Conservation (phyloP, 352 stramenopile genomes). For the Phytophthora foliorum region DNA sequence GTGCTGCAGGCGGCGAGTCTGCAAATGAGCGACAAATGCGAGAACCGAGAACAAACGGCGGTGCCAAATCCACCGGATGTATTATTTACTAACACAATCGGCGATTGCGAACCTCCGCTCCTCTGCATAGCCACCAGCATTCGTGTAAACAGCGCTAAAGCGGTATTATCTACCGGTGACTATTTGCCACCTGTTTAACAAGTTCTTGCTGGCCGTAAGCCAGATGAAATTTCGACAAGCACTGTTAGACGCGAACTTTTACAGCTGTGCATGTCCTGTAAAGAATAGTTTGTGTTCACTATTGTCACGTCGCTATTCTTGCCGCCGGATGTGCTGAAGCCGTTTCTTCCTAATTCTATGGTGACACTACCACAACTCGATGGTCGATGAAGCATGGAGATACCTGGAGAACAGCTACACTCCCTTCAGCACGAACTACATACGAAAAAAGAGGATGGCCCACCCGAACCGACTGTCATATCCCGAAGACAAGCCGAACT, state of each 20-base stretch:
- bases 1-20: constrained; percentile 2
- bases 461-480: constrained; percentile 22
- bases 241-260: too few species aligned
- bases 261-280: neutral
- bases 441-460: constrained; percentile 21
- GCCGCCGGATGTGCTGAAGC: neutral
- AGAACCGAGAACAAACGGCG: neutral
- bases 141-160: neutral
- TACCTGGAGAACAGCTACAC: constrained; percentile 13
- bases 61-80: constrained; percentile 2
- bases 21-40: constrained; percentile 12
- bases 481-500: constrained; percentile 44
- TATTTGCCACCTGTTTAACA: neutral
- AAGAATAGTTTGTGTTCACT: constrained; percentile 4
- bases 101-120: neutral
- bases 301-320: constrained; percentile 27
- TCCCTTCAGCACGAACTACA: constrained; percentile 7
- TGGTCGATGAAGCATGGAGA: constrained; percentile 25
- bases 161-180: neutral
- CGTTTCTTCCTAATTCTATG: constrained; percentile 31
- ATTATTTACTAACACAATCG: neutral
- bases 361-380: neutral
- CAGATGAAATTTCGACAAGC: neutral
- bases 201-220: too few species aligned
- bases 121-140: neutral